A percentile compares a stretch with the other conserved stretches of the same genome.
phyloP scores from a whole-genome alignment of 2,329 filamentous ascomycete species.

The Colletotrichum trifolii region DNA sequence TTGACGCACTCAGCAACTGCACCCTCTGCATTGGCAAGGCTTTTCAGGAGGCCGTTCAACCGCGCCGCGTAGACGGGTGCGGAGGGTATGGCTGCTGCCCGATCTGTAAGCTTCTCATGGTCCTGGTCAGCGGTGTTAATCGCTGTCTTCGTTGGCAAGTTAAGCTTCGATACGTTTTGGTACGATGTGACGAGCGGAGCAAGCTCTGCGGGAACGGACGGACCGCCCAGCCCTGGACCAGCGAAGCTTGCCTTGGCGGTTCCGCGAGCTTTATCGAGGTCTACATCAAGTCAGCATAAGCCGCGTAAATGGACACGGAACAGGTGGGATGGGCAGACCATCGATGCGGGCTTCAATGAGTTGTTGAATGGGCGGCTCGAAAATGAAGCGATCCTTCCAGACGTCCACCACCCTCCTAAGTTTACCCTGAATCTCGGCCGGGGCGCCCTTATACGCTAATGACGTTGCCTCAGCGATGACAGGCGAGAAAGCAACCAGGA shows the following conservation, averaged over 20 bases:
- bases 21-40: slow-evolving; percentile 86
- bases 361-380: slow-evolving; percentile 81
- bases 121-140: slow-evolving; percentile 80
- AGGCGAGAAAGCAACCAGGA: slow-evolving; percentile 90
- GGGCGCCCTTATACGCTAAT: slow-evolving; percentile 89
- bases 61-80: slow-evolving; percentile 92
- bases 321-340: slow-evolving; percentile 62
- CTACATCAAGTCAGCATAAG: slow-evolving; percentile 50
- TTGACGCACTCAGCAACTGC: slow-evolving; percentile 92
- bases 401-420: slow-evolving; percentile 91
- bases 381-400: slow-evolving; percentile 89
- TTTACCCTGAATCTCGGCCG: slow-evolving; percentile 87
- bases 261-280: slow-evolving; percentile 71
- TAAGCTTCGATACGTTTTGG: slow-evolving; percentile 78
- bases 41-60: slow-evolving; percentile 89
- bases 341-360: slow-evolving; percentile 84
- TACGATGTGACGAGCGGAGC: slow-evolving; percentile 79
- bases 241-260: slow-evolving; percentile 62
- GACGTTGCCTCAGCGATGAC: slow-evolving; percentile 91
- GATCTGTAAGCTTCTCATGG: slow-evolving; percentile 84
- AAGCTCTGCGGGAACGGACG: slow-evolving; percentile 79
- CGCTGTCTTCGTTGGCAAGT: slow-evolving; percentile 73
- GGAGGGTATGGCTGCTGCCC: slow-evolving; percentile 75
- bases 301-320: not conserved
- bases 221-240: slow-evolving; percentile 73